Evolutionary conservation across 2,329 filamentous ascomycete genomes (phyloP).

Genomic region (Ceratocystis huliohia): DNA sequence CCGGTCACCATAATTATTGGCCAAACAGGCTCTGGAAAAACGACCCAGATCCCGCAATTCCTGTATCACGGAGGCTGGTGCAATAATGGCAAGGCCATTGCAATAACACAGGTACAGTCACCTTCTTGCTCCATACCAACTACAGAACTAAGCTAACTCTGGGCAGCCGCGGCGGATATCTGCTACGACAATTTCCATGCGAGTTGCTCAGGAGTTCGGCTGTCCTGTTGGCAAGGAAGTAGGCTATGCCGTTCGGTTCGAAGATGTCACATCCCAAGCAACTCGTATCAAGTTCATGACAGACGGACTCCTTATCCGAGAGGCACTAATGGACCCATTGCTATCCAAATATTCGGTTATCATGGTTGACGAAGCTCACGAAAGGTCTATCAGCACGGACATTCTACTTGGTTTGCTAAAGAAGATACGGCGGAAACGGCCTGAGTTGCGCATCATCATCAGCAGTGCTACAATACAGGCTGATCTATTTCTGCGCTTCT

Average conservation of each 20-base stretch:
- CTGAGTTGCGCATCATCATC: constrained; percentile 75
- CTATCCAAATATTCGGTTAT: constrained; percentile 86
- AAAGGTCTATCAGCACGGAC: constrained; percentile 84
- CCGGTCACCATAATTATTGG: constrained; percentile 82
- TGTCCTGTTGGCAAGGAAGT: constrained; percentile 81
- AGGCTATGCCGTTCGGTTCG: constrained; percentile 84
- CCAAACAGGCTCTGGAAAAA: constrained; percentile 90
- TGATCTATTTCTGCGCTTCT: constrained; percentile 72
- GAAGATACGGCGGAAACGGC: constrained; percentile 69
- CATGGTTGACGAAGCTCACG: constrained; percentile 96
- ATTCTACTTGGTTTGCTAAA: constrained; percentile 80
- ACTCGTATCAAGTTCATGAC: constrained; percentile 93
- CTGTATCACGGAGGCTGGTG: constrained; percentile 85
- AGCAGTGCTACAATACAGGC: constrained; percentile 91
- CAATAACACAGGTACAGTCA: constrained; percentile 66
- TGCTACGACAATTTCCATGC: constrained; percentile 73
- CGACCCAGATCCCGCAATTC: constrained; percentile 88
- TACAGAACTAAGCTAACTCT: background rate
- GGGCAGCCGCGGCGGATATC: constrained; percentile 72
- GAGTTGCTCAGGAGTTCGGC: constrained; percentile 80
- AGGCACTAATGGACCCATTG: constrained; percentile 85
- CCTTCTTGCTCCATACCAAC: constrained; percentile 22
- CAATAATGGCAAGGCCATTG: constrained; percentile 66
- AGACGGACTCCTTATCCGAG: constrained; percentile 78
- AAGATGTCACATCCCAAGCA: constrained; percentile 74